Percentiles rank a stretch among this genome's conserved stretches.
Evolutionary conservation across 2,329 filamentous ascomycete species (phyloP).

Genomic region (Berkeleyomyces rouxiae): DNA sequence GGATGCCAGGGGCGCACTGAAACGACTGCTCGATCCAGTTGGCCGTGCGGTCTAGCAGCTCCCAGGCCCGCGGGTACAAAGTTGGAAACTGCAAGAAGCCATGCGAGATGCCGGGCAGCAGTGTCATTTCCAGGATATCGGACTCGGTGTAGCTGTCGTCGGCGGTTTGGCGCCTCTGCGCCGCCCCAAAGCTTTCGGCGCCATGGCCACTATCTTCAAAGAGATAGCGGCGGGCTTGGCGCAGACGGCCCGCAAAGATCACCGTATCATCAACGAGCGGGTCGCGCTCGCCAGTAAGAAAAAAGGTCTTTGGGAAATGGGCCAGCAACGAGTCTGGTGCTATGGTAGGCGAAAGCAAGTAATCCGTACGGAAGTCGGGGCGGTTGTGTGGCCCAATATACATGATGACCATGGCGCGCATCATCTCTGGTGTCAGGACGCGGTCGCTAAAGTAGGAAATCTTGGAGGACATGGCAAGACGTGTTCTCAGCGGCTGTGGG

Average conservation of each 20-base stretch:
- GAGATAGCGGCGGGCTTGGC: slow-evolving; percentile 30
- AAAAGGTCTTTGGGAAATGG: slow-evolving; percentile 85
- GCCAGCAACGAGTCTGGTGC: slow-evolving; percentile 71
- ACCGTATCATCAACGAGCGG: slow-evolving; percentile 93
- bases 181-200: slow-evolving; percentile 4
- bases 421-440: slow-evolving; percentile 91
- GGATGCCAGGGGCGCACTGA: slow-evolving; percentile 13
- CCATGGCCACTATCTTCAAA: slow-evolving; percentile 8
- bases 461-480: slow-evolving; percentile 90
- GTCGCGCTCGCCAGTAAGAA: slow-evolving; percentile 87
- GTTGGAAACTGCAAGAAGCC: slow-evolving; percentile 86
- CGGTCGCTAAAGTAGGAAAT: slow-evolving; percentile 97
- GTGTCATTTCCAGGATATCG: slow-evolving; percentile 49
- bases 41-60: slow-evolving; percentile 62
- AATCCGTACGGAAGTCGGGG: slow-evolving; percentile 84
- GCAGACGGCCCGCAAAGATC: slow-evolving; percentile 79
- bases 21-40: slow-evolving; percentile 74
- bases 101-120: slow-evolving; percentile 81
- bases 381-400: slow-evolving; percentile 90
- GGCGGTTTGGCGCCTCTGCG: slow-evolving; percentile 22
- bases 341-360: slow-evolving; percentile 73
- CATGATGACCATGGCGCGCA: slow-evolving; percentile 96
- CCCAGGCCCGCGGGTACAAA: slow-evolving; percentile 81
- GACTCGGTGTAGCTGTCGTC: slow-evolving; percentile 18
- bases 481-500: slow-evolving; percentile 50